phyloP scores from a whole-genome alignment of 2,329 filamentous ascomycete genomes.

The Phoma herbarum region DNA sequence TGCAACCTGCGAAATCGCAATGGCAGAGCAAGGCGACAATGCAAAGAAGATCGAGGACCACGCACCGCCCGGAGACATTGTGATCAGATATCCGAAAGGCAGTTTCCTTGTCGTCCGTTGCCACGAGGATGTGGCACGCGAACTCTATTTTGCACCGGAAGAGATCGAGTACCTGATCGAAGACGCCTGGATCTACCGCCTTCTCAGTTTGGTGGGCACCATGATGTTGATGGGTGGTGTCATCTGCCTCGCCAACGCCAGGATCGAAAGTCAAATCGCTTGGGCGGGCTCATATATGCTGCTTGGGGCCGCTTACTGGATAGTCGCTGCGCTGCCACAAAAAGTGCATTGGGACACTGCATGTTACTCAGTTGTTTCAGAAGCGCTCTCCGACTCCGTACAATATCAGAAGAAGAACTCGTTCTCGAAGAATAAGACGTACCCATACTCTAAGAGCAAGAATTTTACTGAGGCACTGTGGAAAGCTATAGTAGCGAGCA shows the following conservation, averaged over 20 bases:
- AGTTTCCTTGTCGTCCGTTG: conserved; percentile 61
- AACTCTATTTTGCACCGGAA: conserved; percentile 62
- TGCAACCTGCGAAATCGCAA: not conserved
- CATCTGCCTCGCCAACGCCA: conserved; percentile 60
- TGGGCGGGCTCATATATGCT: conserved; percentile 61
- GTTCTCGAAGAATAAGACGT: not conserved
- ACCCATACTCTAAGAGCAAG: conserved; percentile 38
- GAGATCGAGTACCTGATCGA: conserved; percentile 58
- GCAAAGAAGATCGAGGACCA: not conserved
- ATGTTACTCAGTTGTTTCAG: conserved; percentile 53
- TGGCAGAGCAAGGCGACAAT: not conserved
- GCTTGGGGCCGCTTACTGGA: conserved; percentile 61
- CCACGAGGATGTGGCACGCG: conserved; percentile 59
- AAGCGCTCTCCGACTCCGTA: conserved; percentile 48
- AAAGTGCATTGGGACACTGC: conserved; percentile 60
- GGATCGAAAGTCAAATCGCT: conserved; percentile 57
- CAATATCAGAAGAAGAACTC: conserved; percentile 43
- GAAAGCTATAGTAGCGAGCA: conserved; percentile 59
- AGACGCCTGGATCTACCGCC: conserved; percentile 53
- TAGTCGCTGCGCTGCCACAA: conserved; percentile 58
- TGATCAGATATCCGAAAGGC: conserved; percentile 62
- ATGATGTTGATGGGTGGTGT: conserved; percentile 63
- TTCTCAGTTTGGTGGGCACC: conserved; percentile 60
- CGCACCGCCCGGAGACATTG: conserved; percentile 55
- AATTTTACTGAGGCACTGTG: conserved; percentile 60